These are phyloP conservation scores for Pueraria montana DNA, from an alignment of 306 rosid genomes.

Conservation along the genomic window DNA sequence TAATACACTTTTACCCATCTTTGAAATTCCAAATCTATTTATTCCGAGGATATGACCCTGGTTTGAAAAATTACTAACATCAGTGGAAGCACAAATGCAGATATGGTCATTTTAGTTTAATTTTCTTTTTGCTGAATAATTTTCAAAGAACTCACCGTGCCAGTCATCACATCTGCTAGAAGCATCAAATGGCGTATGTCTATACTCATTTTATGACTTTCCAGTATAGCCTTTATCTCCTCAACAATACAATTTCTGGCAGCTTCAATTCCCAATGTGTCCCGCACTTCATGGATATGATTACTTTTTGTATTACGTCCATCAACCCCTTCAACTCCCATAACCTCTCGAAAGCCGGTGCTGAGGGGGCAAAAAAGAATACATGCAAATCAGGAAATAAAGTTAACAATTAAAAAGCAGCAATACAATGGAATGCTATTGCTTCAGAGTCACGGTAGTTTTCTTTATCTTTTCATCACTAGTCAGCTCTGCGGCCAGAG, in stretches of 20 bases:
- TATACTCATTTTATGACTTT: constrained; percentile 78
- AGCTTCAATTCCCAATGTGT: constrained; percentile 90
- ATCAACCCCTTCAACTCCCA: constrained; percentile 87
- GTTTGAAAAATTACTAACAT: constrained; percentile 32
- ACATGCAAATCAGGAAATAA: constrained; percentile 8
- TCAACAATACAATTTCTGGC: constrained; percentile 84
- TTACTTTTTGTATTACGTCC: constrained; percentile 83
- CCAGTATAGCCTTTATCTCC: constrained; percentile 73
- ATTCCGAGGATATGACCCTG: constrained; percentile 94
- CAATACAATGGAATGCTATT: constrained; percentile 13
- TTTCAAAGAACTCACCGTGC: constrained; percentile 69
- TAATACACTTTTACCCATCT: constrained; percentile 89
- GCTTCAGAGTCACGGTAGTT: not conserved
- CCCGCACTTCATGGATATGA: constrained; percentile 81
- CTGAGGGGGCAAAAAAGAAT: constrained; percentile 49
- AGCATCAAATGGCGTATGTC: constrained; percentile 96
- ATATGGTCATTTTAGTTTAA: not conserved
- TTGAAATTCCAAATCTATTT: constrained; percentile 91
- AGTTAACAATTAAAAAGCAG: constrained; percentile 15
- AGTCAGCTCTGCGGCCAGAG: too few relatives aligned
- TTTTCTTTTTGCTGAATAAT: constrained; percentile 23
- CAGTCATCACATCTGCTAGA: constrained; percentile 94
- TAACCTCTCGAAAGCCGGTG: constrained; percentile 78
- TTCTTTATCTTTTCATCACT: constrained; percentile 13
- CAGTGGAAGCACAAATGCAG: constrained; percentile 34